Evolutionary conservation across 805 yeast species (phyloP).

Genomic region (Kodamaea fukazawae): DNA sequence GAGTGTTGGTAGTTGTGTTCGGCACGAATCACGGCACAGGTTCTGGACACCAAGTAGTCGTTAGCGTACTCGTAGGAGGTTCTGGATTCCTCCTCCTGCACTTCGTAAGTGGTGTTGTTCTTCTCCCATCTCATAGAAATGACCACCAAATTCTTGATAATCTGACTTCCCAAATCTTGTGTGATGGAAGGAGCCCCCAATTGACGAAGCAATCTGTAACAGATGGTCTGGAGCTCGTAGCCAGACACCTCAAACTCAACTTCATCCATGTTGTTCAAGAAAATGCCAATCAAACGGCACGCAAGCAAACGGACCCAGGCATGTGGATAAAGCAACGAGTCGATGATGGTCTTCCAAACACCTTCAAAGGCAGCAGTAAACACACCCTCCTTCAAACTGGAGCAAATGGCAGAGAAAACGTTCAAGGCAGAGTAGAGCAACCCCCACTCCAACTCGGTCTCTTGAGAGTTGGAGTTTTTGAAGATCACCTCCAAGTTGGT

Average conservation of each 20-base stretch:
- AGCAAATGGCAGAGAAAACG: slow-evolving; percentile 44
- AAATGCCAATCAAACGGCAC: slow-evolving; percentile 53
- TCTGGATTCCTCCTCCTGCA: slow-evolving; percentile 17
- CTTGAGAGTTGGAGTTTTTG: slow-evolving; percentile 32
- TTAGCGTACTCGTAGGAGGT: slow-evolving; percentile 35
- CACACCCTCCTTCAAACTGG: slow-evolving; percentile 31
- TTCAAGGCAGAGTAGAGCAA: slow-evolving; percentile 64
- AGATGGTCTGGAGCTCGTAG: slow-evolving; percentile 62
- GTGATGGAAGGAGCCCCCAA: slow-evolving; percentile 74
- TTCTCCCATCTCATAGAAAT: slow-evolving; percentile 63
- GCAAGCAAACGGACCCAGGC: slow-evolving; percentile 82
- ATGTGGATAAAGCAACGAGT: slow-evolving; percentile 75
- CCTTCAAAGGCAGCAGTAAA: slow-evolving; percentile 28
- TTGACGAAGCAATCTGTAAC: slow-evolving; percentile 69
- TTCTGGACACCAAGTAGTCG: slow-evolving; percentile 63
- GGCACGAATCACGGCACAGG: slow-evolving; percentile 61
- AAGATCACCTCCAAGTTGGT: slow-evolving; percentile 24
- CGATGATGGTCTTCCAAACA: slow-evolving; percentile 53
- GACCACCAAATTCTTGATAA: slow-evolving; percentile 62
- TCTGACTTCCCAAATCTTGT: slow-evolving; percentile 59
- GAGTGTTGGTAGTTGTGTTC: slow-evolving; percentile 56
- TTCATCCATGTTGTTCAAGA: slow-evolving; percentile 43
- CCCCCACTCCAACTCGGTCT: slow-evolving; percentile 66
- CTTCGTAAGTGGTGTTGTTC: slow-evolving; percentile 34
- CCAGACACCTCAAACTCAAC: slow-evolving; percentile 34